Percentiles rank a stretch among this genome's conserved stretches.
Conservation (phyloP, 495 filamentous ascomycete genomes). For the Talaromyces ruber region DNA sequence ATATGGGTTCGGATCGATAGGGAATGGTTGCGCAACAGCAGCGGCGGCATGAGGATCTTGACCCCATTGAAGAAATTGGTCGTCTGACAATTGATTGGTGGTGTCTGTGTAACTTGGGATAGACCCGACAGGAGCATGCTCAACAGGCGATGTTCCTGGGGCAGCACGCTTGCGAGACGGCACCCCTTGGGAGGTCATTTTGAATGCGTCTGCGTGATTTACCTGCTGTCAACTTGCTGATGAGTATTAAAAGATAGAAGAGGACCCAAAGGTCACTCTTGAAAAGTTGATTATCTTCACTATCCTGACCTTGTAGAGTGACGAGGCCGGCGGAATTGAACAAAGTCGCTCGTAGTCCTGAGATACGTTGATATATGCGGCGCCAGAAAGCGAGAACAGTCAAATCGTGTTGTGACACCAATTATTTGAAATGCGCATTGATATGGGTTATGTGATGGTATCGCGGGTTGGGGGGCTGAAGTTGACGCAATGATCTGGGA, state of each 20-base stretch:
- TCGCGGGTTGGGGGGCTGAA: not conserved
- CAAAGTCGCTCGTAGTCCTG: not conserved
- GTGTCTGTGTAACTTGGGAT: conserved; percentile 25
- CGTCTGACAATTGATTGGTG: conserved; percentile 37
- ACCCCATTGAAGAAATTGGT: conserved; percentile 48
- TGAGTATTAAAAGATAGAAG: not conserved
- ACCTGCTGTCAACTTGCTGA: not conserved
- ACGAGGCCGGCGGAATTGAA: not conserved
- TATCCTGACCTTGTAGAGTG: not conserved
- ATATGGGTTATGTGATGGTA: not conserved
- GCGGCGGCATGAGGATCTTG: conserved; percentile 28
- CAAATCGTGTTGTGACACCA: not conserved
- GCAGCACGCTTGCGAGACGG: conserved; percentile 63
- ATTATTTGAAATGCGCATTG: not conserved
- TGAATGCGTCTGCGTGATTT: conserved; percentile 1
- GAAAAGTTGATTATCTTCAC: not conserved
- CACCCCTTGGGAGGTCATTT: conserved; percentile 35
- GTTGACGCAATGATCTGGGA: not conserved
- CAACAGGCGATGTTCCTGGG: conserved; percentile 55
- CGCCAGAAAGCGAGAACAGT: not conserved
- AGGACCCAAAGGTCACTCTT: conserved; percentile 4
- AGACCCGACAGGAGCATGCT: conserved; percentile 35
- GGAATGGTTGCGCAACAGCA: conserved; percentile 20
- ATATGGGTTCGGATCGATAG: conserved; percentile 30
- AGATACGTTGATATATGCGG: not conserved